Evolutionary conservation across 192 early-diverging fungal species (phyloP), one percentile per base, ranked within the genome.

Genomic region (Phlyctochytrium bullatum): DNA sequence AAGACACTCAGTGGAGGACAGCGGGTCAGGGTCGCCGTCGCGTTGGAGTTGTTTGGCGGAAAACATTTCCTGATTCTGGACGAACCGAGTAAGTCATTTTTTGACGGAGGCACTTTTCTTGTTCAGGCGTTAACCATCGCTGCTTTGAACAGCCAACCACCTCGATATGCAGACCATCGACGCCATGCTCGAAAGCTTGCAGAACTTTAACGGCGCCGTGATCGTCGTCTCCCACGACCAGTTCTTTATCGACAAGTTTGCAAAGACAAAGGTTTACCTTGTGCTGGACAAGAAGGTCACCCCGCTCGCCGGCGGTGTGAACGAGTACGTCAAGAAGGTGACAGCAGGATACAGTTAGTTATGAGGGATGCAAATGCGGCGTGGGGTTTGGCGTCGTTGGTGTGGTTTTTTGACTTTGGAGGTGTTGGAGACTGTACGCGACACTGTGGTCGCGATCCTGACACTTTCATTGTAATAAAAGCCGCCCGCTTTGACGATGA

Each of bases 171-270:
- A 86, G 34, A 91, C 93, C 1, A 90, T 93, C 58, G 83, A 90
- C 32, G 87, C 87, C 12, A 76, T 96, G 31, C 78, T 89, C 27
- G 80, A 88, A 0, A 87, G 88, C 0, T 68, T 97, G 61, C 81
- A 87, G 65, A 82, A 79, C 40, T 95, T 79, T 64, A 66, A 78
- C 2, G 95, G 94, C 1, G 87, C 89, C 0, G 81, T 95, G 3
- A 73, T 96, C 17, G 47, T 93, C 20, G 93, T 97, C 20, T 89
- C 87, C 32, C 95, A 97, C 86, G 94, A 97, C 72, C 83, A 87
- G 30, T 89, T 88, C 73, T 97, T 97, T 76, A 73, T 96, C 47
- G 83, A 89, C 35, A 77, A 80, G 35, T 81, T 86, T 2, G 76
- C 82, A 28, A 78, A 89, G 31, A n/a, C n/a, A n/a, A 64, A 59